Percentiles rank a stretch among this genome's conserved stretches.
Conservation (phyloP, 73 alveolate genomes). For the Uronychia binucleata region DNA sequence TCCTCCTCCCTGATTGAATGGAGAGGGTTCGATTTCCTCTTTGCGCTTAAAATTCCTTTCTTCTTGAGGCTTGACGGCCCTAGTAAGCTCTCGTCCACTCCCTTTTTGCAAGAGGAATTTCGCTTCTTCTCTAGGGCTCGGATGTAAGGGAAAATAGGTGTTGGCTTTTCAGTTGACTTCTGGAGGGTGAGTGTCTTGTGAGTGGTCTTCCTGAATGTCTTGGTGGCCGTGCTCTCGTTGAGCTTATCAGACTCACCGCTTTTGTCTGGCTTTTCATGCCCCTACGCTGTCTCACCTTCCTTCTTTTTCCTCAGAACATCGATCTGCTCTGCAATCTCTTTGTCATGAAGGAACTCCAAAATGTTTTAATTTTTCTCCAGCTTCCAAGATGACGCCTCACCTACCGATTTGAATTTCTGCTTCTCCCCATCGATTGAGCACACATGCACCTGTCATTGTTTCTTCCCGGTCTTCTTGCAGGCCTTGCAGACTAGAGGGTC, state of each 20-base stretch:
- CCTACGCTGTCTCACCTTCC: background rate
- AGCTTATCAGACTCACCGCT: background rate
- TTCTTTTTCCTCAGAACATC: background rate
- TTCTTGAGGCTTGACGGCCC: background rate
- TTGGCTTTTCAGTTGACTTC: background rate
- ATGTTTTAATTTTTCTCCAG: background rate
- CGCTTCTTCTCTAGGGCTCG: background rate
- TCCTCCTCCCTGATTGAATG: background rate
- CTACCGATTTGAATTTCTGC: background rate
- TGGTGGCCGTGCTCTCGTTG: background rate
- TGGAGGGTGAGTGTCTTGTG: background rate
- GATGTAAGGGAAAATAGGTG: background rate
- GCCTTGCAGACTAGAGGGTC: background rate
- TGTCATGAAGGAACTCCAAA: background rate
- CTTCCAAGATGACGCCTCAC: background rate
- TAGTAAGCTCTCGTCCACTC: background rate
- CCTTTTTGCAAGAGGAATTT: background rate
- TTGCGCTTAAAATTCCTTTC: background rate
- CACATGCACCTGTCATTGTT: background rate
- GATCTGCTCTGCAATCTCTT: background rate
- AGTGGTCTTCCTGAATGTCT: background rate
- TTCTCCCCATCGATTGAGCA: background rate
- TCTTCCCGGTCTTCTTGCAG: background rate
- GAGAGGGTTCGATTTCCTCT: background rate
- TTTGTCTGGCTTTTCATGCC: background rate